Evolutionary conservation across 2,329 filamentous ascomycete species (phyloP).

Genomic region (Penicillium sumatraense): DNA sequence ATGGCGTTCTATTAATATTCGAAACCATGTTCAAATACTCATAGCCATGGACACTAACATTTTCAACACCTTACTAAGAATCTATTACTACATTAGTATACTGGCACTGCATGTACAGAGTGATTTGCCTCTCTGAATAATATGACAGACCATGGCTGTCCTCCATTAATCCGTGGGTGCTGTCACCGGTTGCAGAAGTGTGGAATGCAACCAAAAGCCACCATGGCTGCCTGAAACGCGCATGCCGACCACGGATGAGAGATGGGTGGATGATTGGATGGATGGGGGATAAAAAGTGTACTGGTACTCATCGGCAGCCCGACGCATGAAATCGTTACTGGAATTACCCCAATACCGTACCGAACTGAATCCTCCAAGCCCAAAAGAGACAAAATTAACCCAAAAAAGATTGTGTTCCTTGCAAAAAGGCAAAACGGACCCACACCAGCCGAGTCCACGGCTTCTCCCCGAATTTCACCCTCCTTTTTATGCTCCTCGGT

Average conservation of each 20-base stretch:
- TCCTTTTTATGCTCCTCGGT: not conserved
- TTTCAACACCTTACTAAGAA: not conserved
- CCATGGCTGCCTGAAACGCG: constrained; percentile 23
- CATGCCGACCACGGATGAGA: constrained; percentile 10
- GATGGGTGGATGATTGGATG: constrained; percentile 8
- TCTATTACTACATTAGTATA: not conserved
- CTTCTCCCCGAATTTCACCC: not conserved
- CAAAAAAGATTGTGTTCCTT: not conserved
- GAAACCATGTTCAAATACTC: not conserved
- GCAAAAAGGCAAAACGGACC: constrained; percentile 3
- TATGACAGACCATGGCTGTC: not conserved
- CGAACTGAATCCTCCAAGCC: not conserved
- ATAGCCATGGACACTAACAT: not conserved
- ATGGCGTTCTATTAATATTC: constrained; percentile 10
- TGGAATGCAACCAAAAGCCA: constrained; percentile 7
- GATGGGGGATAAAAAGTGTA: too few species aligned
- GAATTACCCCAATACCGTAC: constrained; percentile 4
- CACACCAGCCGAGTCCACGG: constrained; percentile 2
- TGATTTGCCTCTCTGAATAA: not conserved
- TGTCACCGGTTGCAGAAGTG: constrained; percentile 2
- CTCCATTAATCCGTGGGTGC: not conserved
- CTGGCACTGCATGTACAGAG: too few species aligned
- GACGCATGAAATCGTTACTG: not conserved
- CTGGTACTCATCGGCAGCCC: not conserved
- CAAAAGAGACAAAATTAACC: not conserved